Conservation (phyloP, 2,329 filamentous ascomycete genomes). For the Exophiala bonariae region DNA sequence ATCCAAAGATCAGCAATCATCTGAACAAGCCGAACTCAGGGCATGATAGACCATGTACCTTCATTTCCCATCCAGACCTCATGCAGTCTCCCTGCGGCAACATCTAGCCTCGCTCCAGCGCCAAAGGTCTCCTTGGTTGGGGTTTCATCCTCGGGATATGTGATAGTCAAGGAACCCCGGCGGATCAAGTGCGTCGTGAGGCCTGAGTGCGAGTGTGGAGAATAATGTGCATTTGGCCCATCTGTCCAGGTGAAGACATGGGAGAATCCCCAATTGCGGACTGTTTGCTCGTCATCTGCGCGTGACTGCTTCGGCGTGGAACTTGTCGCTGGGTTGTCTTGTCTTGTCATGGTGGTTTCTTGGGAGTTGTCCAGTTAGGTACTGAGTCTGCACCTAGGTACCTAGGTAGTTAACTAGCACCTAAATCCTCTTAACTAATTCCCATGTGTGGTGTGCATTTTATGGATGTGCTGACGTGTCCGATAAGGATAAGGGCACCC, state of each 20-base stretch:
- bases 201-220: constrained; percentile 57
- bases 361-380: too few species aligned
- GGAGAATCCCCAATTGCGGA: constrained; percentile 59
- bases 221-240: constrained; percentile 58
- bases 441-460: too few species aligned
- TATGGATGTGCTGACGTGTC: too few species aligned
- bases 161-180: constrained; percentile 56
- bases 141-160: constrained; percentile 54
- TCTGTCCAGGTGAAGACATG: constrained; percentile 65
- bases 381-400: too few species aligned
- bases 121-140: constrained; percentile 57
- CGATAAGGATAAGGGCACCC: too few species aligned
- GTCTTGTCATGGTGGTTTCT: too few species aligned
- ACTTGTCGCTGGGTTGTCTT: too few species aligned
- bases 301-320: constrained; percentile 11
- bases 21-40: not conserved
- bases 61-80: constrained; percentile 62
- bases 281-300: constrained; percentile 53
- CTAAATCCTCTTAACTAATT: too few species aligned
- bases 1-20: not conserved
- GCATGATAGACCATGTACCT: too few species aligned
- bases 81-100: constrained; percentile 56
- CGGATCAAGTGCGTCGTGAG: constrained; percentile 63
- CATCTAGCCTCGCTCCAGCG: constrained; percentile 56
- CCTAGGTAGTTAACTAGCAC: too few species aligned